Evolutionary conservation across 495 filamentous ascomycete species (phyloP).

Genomic region (Annulohypoxylon nitens): DNA sequence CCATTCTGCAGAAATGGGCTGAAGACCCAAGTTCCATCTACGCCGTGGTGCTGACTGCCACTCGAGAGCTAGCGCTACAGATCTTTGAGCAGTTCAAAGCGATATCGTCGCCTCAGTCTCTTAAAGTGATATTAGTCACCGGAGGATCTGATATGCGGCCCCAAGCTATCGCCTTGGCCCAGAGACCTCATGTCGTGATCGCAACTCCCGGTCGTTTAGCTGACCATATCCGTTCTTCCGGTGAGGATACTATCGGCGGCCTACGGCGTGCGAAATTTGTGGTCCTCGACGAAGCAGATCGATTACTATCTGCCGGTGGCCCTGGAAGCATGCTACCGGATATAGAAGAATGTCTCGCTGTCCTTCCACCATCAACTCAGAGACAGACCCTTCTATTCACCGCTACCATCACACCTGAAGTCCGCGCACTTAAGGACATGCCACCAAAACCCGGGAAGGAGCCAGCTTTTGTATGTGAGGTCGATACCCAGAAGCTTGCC

Average conservation of each 20-base stretch:
- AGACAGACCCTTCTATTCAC: slow-evolving; percentile 89
- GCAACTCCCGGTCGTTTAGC: slow-evolving; percentile 94
- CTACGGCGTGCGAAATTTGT: slow-evolving; percentile 83
- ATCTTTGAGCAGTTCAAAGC: slow-evolving; percentile 96
- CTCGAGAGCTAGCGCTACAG: slow-evolving; percentile 92
- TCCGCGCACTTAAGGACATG: slow-evolving; percentile 81
- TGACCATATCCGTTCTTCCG: slow-evolving; percentile 91
- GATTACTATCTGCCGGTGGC: slow-evolving; percentile 77
- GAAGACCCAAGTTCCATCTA: slow-evolving; percentile 92
- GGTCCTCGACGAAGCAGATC: slow-evolving; percentile 96
- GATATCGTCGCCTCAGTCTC: slow-evolving; percentile 83
- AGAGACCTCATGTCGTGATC: slow-evolving; percentile 90
- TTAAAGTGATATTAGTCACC: slow-evolving; percentile 88
- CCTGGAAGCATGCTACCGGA: slow-evolving; percentile 92
- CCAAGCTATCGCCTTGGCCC: slow-evolving; percentile 84
- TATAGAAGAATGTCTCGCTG: slow-evolving; percentile 85
- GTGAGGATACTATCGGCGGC: slow-evolving; percentile 87
- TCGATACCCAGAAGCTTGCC: slow-evolving; percentile 78
- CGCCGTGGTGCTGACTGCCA: slow-evolving; percentile 90
- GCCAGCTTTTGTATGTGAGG: slow-evolving; percentile 89
- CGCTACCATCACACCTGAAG: slow-evolving; percentile 93
- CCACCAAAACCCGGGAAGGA: slow-evolving; percentile 74
- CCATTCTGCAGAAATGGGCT: slow-evolving; percentile 93
- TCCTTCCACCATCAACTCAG: slow-evolving; percentile 76
- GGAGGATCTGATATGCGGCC: slow-evolving; percentile 92